Base-by-base conservation (phyloP, 2,329 filamentous ascomycete genomes). In the Grosmannia huntii region DNA sequence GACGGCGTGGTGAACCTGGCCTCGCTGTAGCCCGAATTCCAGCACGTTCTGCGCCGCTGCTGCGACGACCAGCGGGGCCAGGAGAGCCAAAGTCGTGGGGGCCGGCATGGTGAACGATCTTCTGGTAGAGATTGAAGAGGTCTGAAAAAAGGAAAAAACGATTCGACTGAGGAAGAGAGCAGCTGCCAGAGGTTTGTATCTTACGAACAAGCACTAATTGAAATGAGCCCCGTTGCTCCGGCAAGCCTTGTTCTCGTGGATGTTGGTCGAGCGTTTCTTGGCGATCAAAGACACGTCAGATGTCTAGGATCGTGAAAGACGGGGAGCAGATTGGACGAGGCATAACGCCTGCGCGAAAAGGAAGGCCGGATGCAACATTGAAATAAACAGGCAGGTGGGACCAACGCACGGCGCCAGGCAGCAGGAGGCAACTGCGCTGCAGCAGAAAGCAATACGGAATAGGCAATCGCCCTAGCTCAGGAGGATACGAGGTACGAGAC, bases 11-110 rank as follows among this genome's bases (percentile, higher is more conserved):
- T 56, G 57, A 1, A 59, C 36, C 11, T 25, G 57, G 9, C 58
- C 54, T 38, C 57, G 60, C n/a, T 61, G 57, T 11, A 66, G 57
- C 38, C 61, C 62, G 27, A 67, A 57, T 36, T 62, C 57, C 44
- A 66, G 41, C 23, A 64, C 60, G 33, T 21, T 49, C 16, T 61
- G 58, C 19, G 63, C 62, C 16, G 57, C 23, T 10, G 58, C 50
- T 46, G 56, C 46, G 4, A 55, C 33, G 16, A 53, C 56, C 36
- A 62, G 51, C 33, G 60, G 54, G 2, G 21, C 38, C 36, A 53
- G 11, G 4, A 48, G 25, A 1, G 38, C 31, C 19, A 36, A 14
- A n/a, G 51, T 38, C 19, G n/a, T 11, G 11, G 31, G 16, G 31
- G 31, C 10, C 14, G 27, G 16, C 54, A 55, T 55, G 38, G 7